phyloP scores from a whole-genome alignment of 305 asterid species.

The Fraxinus albicans region DNA sequence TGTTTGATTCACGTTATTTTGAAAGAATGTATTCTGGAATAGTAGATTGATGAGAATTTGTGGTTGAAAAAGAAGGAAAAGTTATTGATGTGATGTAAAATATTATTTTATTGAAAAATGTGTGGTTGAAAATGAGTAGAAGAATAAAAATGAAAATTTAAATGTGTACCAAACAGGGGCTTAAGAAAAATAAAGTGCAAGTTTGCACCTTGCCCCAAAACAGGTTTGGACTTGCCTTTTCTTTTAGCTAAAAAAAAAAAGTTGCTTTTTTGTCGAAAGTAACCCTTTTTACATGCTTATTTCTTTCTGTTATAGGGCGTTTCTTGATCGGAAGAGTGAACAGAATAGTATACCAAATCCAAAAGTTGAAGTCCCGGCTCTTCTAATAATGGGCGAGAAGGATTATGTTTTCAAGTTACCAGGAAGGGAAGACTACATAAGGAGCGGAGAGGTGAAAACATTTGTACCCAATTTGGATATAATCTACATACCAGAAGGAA shows the following conservation, averaged over 20 bases:
- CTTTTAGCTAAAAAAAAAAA: background rate
- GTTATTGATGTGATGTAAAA: too few species aligned
- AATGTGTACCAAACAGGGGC: too few species aligned
- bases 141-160: too few species aligned
- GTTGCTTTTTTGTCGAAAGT: background rate
- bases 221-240: background rate
- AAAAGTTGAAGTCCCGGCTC: slow-evolving; percentile 33
- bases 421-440: slow-evolving; percentile 26
- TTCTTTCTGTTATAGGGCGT: background rate
- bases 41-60: too few species aligned
- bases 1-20: too few species aligned
- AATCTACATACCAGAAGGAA: slow-evolving; percentile 31
- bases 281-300: background rate
- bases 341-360: background rate
- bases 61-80: too few species aligned
- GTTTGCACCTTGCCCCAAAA: background rate
- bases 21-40: too few species aligned
- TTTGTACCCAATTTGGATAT: slow-evolving; percentile 38
- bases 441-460: slow-evolving; percentile 33
- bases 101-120: too few species aligned
- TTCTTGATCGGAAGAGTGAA: background rate
- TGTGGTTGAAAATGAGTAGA: too few species aligned
- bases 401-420: slow-evolving; percentile 37
- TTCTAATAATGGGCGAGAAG: slow-evolving; percentile 40
- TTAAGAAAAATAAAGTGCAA: background rate